phyloP scores from a whole-genome alignment of 495 filamentous ascomycete species.

The Darksidea phi region DNA sequence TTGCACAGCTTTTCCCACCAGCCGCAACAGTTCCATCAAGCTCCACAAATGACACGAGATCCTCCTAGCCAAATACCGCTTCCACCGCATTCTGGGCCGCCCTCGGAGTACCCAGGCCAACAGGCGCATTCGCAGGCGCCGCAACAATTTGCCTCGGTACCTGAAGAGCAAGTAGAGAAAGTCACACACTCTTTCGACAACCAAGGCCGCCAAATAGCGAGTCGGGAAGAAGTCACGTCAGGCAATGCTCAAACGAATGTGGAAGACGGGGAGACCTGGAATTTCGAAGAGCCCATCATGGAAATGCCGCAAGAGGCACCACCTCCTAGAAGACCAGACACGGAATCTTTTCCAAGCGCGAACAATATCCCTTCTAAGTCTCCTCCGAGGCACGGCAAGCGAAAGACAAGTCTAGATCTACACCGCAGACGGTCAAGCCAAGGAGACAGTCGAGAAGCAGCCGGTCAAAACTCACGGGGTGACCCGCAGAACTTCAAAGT shows the following conservation, averaged over 20 bases:
- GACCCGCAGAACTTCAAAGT: slow-evolving; percentile 81
- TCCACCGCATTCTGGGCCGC: slow-evolving; percentile 5
- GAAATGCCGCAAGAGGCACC: slow-evolving; percentile 50
- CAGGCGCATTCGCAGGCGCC: slow-evolving; percentile 23
- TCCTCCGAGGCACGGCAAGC: slow-evolving; percentile 69
- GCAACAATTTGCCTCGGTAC: slow-evolving; percentile 39
- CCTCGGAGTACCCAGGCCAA: slow-evolving; percentile 16
- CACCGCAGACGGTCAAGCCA: slow-evolving; percentile 58
- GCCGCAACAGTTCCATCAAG: slow-evolving; percentile 31
- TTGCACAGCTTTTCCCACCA: slow-evolving; percentile 38
- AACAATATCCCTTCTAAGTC: slow-evolving; percentile 75
- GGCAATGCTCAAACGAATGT: slow-evolving; percentile 20
- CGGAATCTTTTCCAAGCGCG: slow-evolving; percentile 79
- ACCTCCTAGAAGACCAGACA: slow-evolving; percentile 69
- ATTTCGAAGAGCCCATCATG: slow-evolving; percentile 73
- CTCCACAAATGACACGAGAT: slow-evolving; percentile 36
- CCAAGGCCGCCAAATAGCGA: slow-evolving; percentile 52
- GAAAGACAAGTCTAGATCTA: slow-evolving; percentile 70
- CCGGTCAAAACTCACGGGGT: slow-evolving; percentile 48
- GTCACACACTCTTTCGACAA: slow-evolving; percentile 58
- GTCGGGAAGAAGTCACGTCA: slow-evolving; percentile 47
- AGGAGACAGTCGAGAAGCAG: slow-evolving; percentile 51
- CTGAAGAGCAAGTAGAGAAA: slow-evolving; percentile 58
- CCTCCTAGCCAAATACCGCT: slow-evolving; percentile 30
- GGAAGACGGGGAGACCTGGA: slow-evolving; percentile 77